These are phyloP conservation scores for Rehmannia glutinosa DNA, from an alignment of 257 asterid species.

Conservation along the genomic window DNA sequence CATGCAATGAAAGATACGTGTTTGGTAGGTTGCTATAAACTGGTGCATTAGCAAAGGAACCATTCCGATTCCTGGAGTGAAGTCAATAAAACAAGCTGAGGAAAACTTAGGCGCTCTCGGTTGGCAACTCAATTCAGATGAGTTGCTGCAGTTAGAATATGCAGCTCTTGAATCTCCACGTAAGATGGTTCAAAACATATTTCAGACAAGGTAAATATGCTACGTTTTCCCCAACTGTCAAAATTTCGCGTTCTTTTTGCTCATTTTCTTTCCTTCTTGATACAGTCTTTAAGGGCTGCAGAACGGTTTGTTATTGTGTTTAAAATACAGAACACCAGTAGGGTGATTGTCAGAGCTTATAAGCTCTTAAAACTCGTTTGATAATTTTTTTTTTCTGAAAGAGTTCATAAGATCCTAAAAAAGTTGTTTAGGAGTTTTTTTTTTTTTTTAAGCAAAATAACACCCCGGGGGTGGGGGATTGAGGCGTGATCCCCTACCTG, in stretches of 20 bases:
- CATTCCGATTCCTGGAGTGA: constrained; percentile 84
- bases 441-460: no score
- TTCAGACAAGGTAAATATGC: constrained; percentile 54
- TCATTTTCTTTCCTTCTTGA: not conserved
- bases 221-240: not conserved
- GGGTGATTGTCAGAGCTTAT: no score
- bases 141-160: constrained; percentile 57
- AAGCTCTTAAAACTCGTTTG: no score
- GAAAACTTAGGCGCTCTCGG: constrained; percentile 93
- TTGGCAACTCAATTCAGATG: constrained; percentile 76
- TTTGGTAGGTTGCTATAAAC: constrained; percentile 79
- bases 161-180: constrained; percentile 69
- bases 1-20: not conserved
- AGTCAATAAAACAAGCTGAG: constrained; percentile 70
- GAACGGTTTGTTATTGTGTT: no score
- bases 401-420: no score
- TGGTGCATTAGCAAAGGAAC: constrained; percentile 94
- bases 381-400: no score
- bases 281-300: not conserved
- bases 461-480: no score
- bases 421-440: no score
- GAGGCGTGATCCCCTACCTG: no score
- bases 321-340: no score
- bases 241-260: not conserved
- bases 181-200: constrained; percentile 83